Evolutionary conservation across 441 rosid species (phyloP).

Genomic region (Cnidoscolus chayamansa): DNA sequence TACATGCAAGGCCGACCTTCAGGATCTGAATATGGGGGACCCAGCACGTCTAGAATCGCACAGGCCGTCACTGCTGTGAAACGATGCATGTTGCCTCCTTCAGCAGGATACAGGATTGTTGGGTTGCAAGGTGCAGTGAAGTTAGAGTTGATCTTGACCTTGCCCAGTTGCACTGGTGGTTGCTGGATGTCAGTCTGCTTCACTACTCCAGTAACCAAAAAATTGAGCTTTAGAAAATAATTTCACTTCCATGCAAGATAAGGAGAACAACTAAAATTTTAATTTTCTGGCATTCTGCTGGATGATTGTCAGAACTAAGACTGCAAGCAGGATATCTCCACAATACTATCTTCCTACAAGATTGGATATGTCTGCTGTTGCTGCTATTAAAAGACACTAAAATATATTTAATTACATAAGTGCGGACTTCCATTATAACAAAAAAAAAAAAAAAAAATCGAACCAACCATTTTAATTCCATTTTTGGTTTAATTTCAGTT

Average conservation of each 20-base stretch:
- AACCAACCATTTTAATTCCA: too few species aligned
- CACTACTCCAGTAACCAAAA: conserved; percentile 15
- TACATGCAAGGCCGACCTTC: conserved; percentile 87
- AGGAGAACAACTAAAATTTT: not conserved
- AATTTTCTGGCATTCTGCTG: not conserved
- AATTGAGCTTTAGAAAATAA: not conserved
- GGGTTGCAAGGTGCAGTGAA: conserved; percentile 72
- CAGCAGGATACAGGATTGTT: conserved; percentile 78
- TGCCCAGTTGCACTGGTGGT: conserved; percentile 55
- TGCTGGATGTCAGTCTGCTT: conserved; percentile 15
- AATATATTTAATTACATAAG: too few species aligned
- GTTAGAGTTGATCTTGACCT: conserved; percentile 63
- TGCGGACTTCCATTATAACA: too few species aligned
- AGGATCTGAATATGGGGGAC: conserved; percentile 73
- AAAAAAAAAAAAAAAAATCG: too few species aligned
- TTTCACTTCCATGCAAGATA: not conserved
- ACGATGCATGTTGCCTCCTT: conserved; percentile 95
- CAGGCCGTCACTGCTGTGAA: conserved; percentile 82
- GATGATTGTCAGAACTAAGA: not conserved
- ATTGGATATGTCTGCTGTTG: too few species aligned
- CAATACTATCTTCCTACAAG: not conserved
- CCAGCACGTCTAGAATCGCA: conserved; percentile 85
- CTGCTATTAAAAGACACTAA: too few species aligned
- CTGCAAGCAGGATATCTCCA: not conserved
- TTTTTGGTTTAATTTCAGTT: not conserved